Percentiles rank a stretch among this genome's conserved stretches.
These are phyloP conservation scores for Cercospora brassicicola DNA, from an alignment of 2,329 filamentous ascomycete genomes.

Conservation along the genomic window DNA sequence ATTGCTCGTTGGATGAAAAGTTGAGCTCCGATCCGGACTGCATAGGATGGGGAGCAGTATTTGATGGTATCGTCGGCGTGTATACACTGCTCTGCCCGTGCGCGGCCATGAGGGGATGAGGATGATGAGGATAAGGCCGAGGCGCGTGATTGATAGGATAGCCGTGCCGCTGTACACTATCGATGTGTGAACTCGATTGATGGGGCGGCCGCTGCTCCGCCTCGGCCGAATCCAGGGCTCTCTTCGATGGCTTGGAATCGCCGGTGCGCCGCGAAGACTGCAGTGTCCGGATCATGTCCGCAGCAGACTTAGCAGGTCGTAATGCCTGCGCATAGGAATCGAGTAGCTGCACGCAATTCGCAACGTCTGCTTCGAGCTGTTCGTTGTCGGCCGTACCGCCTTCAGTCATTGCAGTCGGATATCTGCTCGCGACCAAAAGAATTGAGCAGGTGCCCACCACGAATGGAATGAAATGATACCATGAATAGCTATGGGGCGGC, in stretches of 20 bases:
- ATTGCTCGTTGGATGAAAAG: conserved; percentile 8
- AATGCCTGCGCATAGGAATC: conserved; percentile 10
- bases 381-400: neutral
- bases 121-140: neutral
- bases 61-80: conserved; percentile 1
- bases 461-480: conserved; percentile 17
- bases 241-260: neutral
- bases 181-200: neutral
- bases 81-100: neutral
- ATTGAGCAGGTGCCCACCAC: conserved; percentile 15
- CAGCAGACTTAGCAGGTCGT: conserved; percentile 11
- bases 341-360: conserved; percentile 11
- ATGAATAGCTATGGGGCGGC: conserved; percentile 11
- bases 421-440: conserved; percentile 16
- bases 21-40: neutral
- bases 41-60: neutral
- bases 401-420: neutral
- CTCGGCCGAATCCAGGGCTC: neutral
- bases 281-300: conserved; percentile 16
- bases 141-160: neutral
- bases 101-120: neutral
- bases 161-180: neutral
- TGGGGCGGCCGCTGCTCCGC: neutral
- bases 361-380: conserved; percentile 10
- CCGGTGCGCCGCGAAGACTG: neutral